Evolutionary conservation across 2,329 filamentous ascomycete genomes (phyloP), one percentile per base, ranked within the genome.

Genomic region (Penicillium sp.): DNA sequence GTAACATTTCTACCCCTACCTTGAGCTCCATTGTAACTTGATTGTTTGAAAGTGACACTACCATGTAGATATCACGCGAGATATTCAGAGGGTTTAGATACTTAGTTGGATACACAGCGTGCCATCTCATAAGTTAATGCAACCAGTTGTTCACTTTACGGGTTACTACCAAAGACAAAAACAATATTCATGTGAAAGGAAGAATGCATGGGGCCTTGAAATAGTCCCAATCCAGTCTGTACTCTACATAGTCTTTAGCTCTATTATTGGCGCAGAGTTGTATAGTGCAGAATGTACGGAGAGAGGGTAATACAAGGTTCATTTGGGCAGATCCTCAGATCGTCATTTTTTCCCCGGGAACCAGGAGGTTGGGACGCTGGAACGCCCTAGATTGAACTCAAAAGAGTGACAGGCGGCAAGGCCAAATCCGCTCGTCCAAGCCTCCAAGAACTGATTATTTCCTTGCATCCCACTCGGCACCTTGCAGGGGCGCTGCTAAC

Each of bases 341-440:
- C 22, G 26, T 42, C n/a, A 24, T 28, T 33, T 53, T 35, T 56
- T 42, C 35, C 63, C 63, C 63, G 58, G 61, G 53, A 54, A 63
- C 63, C 61, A 59, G 61, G 56, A 47, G 53, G 45, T 44, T 61
- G 63, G 63, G 53, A 59, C 63, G 19, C 37, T 13, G 19, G 40
- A 44, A 38, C 50, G 38, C 19, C 58, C 38, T 40, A 15, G 51
- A 10, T 40, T 35, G 22, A 54, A 53, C 28, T 22, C 53, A 44
- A 56, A 56, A 55, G 45, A 30, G 38, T 66, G 59, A 66, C 61
- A 62, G 64, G 54, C 61, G 49, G 15, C 30, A 22, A 57, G 54
- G 17, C 30, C 42, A 33, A 45, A 35, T 45, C 47, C 15, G 30
- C 37, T 22, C n/a, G 37, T 28, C 24, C 49, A 37, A 56, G 35